These are phyloP conservation scores for Phytophthora fragariae DNA, from an alignment of 352 stramenopile genomes.

Conservation along the genomic window DNA sequence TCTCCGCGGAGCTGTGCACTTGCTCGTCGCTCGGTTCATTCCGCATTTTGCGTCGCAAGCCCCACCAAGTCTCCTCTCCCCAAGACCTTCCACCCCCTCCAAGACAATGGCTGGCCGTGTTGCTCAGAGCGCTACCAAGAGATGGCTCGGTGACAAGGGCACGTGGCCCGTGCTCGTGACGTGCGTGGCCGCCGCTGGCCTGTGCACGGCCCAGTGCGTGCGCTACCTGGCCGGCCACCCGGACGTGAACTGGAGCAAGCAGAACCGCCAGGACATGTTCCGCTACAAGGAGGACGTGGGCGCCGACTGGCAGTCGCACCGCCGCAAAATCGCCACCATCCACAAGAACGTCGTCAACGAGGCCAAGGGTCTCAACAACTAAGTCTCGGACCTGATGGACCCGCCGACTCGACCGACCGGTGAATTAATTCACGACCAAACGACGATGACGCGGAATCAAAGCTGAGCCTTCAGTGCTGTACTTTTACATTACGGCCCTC, in stretches of 20 bases:
- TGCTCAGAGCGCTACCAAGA: constrained; percentile 60
- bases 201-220: constrained; percentile 80
- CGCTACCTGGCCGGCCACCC: constrained; percentile 75
- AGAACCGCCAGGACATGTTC: constrained; percentile 77
- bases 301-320: constrained; percentile 80
- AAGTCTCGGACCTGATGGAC: constrained; percentile 15
- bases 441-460: constrained; percentile 7
- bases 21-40: constrained; percentile 44
- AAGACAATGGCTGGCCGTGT: constrained; percentile 65
- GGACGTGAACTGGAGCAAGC: constrained; percentile 84
- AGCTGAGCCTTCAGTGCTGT: constrained; percentile 31
- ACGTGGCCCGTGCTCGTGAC: constrained; percentile 82
- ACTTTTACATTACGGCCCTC: constrained; percentile 38
- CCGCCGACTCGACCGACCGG: not conserved
- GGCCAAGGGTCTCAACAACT: constrained; percentile 74
- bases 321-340: constrained; percentile 69
- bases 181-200: constrained; percentile 63
- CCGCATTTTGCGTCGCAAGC: constrained; percentile 63
- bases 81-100: constrained; percentile 17
- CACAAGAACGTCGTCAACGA: constrained; percentile 87
- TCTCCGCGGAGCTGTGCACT: constrained; percentile 16
- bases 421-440: not conserved
- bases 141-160: constrained; percentile 79
- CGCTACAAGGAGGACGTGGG: constrained; percentile 70
- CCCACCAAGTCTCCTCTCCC: constrained; percentile 21